Evolutionary conservation across 345 rosid genomes (phyloP).

Genomic region (Gossypium herbaceum): DNA sequence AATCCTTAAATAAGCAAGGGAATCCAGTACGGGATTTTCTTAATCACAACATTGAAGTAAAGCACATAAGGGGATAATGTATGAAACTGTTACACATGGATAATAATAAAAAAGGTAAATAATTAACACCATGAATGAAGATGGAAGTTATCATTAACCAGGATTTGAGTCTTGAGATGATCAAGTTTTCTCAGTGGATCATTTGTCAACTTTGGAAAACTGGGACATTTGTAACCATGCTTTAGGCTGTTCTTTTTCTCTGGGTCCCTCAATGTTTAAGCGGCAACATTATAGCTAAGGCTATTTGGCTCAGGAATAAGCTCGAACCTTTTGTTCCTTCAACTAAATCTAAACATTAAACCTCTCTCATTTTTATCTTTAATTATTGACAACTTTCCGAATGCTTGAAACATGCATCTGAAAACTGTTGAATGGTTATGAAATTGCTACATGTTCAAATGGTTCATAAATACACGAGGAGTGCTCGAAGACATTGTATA

Average conservation of each 20-base stretch:
- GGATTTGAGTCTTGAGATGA: background rate
- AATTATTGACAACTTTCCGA: too few relatives aligned
- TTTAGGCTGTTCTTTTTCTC: too few relatives aligned
- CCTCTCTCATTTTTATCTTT: too few relatives aligned
- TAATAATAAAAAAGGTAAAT: background rate
- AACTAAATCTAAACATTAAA: too few relatives aligned
- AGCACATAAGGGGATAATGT: background rate
- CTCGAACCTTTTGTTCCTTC: background rate
- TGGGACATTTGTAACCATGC: too few relatives aligned
- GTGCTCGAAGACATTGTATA: too few relatives aligned
- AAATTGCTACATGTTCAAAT: too few relatives aligned
- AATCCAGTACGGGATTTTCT: background rate
- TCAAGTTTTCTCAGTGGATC: background rate
- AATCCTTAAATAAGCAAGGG: constrained; percentile 9
- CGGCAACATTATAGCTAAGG: too few relatives aligned
- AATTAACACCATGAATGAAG: background rate
- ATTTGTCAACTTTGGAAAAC: background rate
- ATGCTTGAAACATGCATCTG: background rate
- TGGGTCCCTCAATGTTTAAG: too few relatives aligned
- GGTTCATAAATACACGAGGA: too few relatives aligned
- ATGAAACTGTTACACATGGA: background rate
- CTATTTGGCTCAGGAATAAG: background rate
- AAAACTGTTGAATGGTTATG: too few relatives aligned
- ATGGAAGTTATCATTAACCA: background rate
- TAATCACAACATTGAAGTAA: background rate